Base-by-base conservation (phyloP, 805 yeast species). In the Cyberlindnera euphorbiiphila region DNA sequence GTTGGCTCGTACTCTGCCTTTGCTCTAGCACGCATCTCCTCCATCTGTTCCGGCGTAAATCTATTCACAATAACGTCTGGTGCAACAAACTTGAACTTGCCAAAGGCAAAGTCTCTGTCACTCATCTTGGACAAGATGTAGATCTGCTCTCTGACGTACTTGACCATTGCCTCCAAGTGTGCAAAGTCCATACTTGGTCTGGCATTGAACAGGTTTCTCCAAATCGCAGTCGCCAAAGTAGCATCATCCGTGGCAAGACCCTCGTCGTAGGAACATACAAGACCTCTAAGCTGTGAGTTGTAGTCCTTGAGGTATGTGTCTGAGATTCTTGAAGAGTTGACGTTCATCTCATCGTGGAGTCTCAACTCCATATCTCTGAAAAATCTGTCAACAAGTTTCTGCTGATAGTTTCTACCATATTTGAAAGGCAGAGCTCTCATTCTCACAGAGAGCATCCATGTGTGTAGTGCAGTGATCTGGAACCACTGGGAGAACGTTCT, bases 401-500 rank as follows among this genome's bases (percentile, higher is more conserved):
- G 96, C 61, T 93, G 96, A 62, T 89, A 93, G 56, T 81, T 83
- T 50, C 76, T 76, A 27, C 96, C 94, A 57, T 85, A 80, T 53
- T 86, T 82, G 59, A 81, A 82, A 0, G 98, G 98, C 83, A 93
- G 72, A 9, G 94, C 94, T 60, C 99, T 78, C 96, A 93, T 89
- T 57, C 98, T 80, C 13, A 85, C 95, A 48, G 83, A 82, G 31
- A 93, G 69, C 55, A 93, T 80, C 99, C 99, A 93, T 42, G 85
- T 78, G 61, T 93, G 98, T 49, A 93, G 69, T 1, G 82, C 69
- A 6, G 96, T 85, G 45, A 93, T 83, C 63, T 91, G 98, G 60
- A 82, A 91, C 96, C 96, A 91, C 61, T 88, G 95, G n/a, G 91
- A 78, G 56, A 91, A 89, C 1, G 97, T 82, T 56, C 74, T 71